A percentile compares a stretch with the other conserved stretches of the same genome.
These are phyloP conservation scores for Penicillium sp. DNA, from an alignment of 2,329 filamentous ascomycete genomes.

Conservation along the genomic window DNA sequence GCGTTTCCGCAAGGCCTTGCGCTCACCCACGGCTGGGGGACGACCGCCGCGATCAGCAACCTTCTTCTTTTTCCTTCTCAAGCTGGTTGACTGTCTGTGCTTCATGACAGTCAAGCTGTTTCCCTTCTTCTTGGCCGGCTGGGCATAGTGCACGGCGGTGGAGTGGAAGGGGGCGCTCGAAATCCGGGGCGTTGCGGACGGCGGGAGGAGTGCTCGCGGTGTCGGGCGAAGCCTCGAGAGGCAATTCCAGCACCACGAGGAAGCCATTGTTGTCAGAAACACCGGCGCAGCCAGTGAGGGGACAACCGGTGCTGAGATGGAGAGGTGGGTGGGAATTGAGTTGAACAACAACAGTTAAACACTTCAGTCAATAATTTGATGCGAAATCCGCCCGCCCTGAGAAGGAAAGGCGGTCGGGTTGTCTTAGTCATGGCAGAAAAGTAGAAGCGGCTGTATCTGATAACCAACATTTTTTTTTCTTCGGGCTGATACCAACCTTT, in stretches of 20 bases:
- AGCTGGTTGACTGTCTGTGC: conserved; percentile 38
- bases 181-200: conserved; percentile 44
- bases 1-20: conserved; percentile 81
- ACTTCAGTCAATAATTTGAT: conserved; percentile 22
- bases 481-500: conserved; percentile 10
- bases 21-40: conserved; percentile 70
- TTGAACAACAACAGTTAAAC: conserved; percentile 8
- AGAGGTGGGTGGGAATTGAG: conserved; percentile 16
- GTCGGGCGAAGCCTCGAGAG: conserved; percentile 49
- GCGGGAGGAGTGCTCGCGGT: conserved; percentile 35
- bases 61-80: conserved; percentile 47
- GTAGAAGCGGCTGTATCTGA: conserved; percentile 28
- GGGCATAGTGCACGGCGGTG: conserved; percentile 36
- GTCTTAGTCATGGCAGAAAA: conserved; percentile 22
- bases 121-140: conserved; percentile 51
- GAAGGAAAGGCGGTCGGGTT: conserved; percentile 21
- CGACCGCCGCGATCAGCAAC: conserved; percentile 45
- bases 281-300: conserved; percentile 33
- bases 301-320: conserved; percentile 23
- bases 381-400: conserved; percentile 18
- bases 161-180: conserved; percentile 47
- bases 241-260: conserved; percentile 58
- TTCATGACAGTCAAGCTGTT: conserved; percentile 26
- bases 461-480: conserved; percentile 32
- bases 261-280: conserved; percentile 49